Percentiles rank a stretch among this genome's conserved stretches.
These are phyloP conservation scores for Ambrosiella beaveri DNA, from an alignment of 2,329 filamentous ascomycete genomes.

Conservation along the genomic window DNA sequence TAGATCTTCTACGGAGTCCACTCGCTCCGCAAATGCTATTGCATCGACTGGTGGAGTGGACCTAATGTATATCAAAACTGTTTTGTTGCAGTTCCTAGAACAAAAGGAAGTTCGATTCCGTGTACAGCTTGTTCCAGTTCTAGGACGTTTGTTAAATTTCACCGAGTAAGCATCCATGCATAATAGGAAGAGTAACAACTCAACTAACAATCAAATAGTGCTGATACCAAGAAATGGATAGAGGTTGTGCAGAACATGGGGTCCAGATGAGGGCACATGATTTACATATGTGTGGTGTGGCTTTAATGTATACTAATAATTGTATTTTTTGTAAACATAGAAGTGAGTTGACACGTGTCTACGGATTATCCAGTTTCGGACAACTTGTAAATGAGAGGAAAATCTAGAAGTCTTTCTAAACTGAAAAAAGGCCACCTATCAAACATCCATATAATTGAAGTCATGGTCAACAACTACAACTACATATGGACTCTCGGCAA, in stretches of 20 bases:
- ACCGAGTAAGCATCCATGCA: constrained; percentile 41
- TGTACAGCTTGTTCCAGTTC: constrained; percentile 57
- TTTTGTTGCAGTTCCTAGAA: constrained; percentile 65
- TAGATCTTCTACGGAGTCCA: constrained; percentile 30
- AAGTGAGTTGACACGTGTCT: too few relatives aligned
- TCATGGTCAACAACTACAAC: too few relatives aligned
- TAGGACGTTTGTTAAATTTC: constrained; percentile 61
- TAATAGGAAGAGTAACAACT: neutral
- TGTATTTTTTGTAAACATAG: too few relatives aligned
- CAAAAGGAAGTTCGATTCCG: constrained; percentile 62
- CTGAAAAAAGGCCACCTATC: too few relatives aligned
- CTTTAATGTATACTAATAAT: too few relatives aligned
- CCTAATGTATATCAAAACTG: constrained; percentile 59
- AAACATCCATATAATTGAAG: too few relatives aligned
- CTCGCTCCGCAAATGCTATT: constrained; percentile 16
- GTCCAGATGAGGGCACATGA: neutral
- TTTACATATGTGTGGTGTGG: too few relatives aligned
- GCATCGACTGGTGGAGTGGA: constrained; percentile 23
- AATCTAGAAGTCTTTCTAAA: too few relatives aligned
- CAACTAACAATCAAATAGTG: constrained; percentile 15
- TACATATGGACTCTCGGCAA: too few relatives aligned
- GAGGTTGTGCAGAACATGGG: constrained; percentile 15
- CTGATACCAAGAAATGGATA: constrained; percentile 18
- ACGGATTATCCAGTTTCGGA: too few relatives aligned
- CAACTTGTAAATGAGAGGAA: too few relatives aligned